Base-by-base conservation (phyloP, 768 basidiomycete species). In the Cantharellus cinnabarinus region DNA sequence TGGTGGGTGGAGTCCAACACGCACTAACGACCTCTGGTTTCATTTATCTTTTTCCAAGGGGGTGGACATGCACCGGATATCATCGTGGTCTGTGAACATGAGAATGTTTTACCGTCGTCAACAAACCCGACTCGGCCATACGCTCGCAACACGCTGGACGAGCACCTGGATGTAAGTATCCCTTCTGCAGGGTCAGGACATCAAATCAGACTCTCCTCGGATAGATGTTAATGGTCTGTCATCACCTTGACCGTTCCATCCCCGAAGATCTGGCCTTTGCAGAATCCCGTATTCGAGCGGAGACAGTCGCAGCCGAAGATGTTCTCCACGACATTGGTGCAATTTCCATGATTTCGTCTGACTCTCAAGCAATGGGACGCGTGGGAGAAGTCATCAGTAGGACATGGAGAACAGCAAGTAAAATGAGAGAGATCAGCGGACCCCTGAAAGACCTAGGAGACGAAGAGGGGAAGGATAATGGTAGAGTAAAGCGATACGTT, bases 141-240 rank as follows among this genome's bases (percentile, higher is more conserved):
- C 67, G 78, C 89, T 1, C 72, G 74, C 40, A 98, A 98, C 67
- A 99, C 95, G 0, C 74, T 98, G 4, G 91, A 95, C 62, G 95
- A 98, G 68, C 95, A 99, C 71, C 79, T 95, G 14, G 95, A 98
- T 67, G 94, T 94, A 65, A 67, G 84, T 67, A 34, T 4, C 5
- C 50, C 5, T 3, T 48, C 42, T 54, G 50, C 15, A 15, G 29
- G 50, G 4, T 51, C 14, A 14, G 42, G 52, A 41, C 40, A 29
- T 50, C 42, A 60, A 40, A 39, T 39, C 56, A 35, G 29, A 29
- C 4, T 60, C 48, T 42, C 55, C 42, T 44, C 4, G 4, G 37
- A 0, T 3, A 95, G 93, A 99, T 98, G 95, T 75, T 98, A 34
- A 97, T 98, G 90, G 91, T 97, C n/a, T 95, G 91, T 69, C 94